phyloP scores from a whole-genome alignment of 2,329 filamentous ascomycete genomes.

The Arthrinium puccinioides region DNA sequence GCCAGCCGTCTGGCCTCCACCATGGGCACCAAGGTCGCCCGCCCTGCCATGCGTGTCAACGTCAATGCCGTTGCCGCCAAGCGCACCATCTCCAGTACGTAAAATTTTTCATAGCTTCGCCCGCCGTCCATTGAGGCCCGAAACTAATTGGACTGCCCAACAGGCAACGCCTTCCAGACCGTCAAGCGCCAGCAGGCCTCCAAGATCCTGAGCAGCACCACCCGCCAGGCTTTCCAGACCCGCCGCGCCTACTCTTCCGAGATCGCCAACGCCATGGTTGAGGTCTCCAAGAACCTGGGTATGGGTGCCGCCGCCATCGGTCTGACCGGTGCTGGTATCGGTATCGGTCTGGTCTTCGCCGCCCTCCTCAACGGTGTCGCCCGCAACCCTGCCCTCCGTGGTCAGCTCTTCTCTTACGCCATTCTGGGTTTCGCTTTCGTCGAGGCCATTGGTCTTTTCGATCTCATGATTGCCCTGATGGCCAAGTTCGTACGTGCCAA shows the following conservation, averaged over 20 bases:
- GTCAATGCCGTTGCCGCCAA: constrained; percentile 56
- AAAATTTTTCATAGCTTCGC: constrained; percentile 3
- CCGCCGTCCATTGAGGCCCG: no score
- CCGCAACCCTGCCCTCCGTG: constrained; percentile 90
- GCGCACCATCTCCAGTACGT: constrained; percentile 70
- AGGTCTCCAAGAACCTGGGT: constrained; percentile 86
- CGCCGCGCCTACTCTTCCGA: constrained; percentile 79
- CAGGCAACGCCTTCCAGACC: constrained; percentile 56
- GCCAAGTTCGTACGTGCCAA: constrained; percentile 69
- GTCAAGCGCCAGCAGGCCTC: constrained; percentile 67
- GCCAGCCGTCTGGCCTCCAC: constrained; percentile 70
- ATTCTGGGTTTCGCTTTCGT: constrained; percentile 95
- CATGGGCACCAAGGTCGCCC: constrained; percentile 72
- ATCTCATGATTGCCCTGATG: constrained; percentile 89
- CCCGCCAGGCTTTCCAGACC: constrained; percentile 57
- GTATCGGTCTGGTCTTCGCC: constrained; percentile 92
- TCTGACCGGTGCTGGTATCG: constrained; percentile 88
- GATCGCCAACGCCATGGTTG: constrained; percentile 81
- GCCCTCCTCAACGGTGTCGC: constrained; percentile 82
- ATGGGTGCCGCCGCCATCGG: constrained; percentile 86
- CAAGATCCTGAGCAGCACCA: constrained; percentile 59
- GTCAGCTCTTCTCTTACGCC: constrained; percentile 93
- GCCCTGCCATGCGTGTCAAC: constrained; percentile 63
- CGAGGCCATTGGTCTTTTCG: constrained; percentile 85
- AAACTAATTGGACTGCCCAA: constrained; percentile 9